Evolutionary conservation across 306 rosid species (phyloP).

Genomic region (Abrus pulchellus): DNA sequence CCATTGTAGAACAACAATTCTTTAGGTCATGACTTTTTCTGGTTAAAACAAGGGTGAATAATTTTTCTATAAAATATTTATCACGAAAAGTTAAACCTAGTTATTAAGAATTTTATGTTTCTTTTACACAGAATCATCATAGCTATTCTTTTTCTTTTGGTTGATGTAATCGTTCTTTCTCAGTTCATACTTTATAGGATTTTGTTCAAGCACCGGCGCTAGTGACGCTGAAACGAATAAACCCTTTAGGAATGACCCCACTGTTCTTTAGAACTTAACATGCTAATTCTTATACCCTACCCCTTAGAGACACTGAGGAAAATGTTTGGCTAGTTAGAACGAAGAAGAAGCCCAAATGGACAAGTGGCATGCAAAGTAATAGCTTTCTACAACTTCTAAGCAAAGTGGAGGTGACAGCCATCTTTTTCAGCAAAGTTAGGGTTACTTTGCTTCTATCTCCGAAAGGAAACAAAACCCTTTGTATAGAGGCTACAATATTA

Average conservation of each 20-base stretch:
- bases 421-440: slow-evolving; percentile 55
- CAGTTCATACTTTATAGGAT: slow-evolving; percentile 11
- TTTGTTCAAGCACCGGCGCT: slow-evolving; percentile 25
- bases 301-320: slow-evolving; percentile 18
- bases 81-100: neutral
- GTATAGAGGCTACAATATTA: slow-evolving; percentile 38
- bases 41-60: slow-evolving; percentile 2
- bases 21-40: neutral
- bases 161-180: neutral
- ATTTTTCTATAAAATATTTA: neutral
- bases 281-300: neutral
- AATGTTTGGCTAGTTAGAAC: slow-evolving; percentile 14
- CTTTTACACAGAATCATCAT: neutral
- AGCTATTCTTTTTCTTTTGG: slow-evolving; percentile 6
- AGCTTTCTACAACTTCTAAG: slow-evolving; percentile 36
- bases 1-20: neutral
- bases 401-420: slow-evolving; percentile 37
- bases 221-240: slow-evolving; percentile 30
- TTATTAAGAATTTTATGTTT: neutral
- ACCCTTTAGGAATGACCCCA: neutral
- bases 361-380: slow-evolving; percentile 49
- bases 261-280: slow-evolving; percentile 6
- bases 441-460: slow-evolving; percentile 43
- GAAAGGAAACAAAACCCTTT: slow-evolving; percentile 20
- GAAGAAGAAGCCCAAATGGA: slow-evolving; percentile 40